These are phyloP conservation scores for Salix suchowensis DNA, from an alignment of 345 rosid genomes.

Conservation along the genomic window DNA sequence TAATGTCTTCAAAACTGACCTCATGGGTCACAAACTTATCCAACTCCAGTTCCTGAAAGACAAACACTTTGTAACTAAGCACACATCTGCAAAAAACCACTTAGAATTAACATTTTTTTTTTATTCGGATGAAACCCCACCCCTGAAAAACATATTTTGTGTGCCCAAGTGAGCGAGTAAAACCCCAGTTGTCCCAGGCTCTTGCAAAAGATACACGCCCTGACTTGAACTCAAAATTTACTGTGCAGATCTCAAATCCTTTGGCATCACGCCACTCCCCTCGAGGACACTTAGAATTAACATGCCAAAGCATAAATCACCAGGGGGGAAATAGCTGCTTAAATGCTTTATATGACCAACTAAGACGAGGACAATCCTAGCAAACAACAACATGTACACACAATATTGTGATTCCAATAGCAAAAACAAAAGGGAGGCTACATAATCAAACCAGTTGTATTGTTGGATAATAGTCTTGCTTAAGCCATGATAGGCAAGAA, in stretches of 20 bases:
- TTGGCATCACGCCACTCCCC: too few relatives aligned
- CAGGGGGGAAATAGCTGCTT: not conserved
- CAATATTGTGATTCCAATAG: not conserved
- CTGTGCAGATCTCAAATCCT: too few relatives aligned
- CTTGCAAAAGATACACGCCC: fast-evolving
- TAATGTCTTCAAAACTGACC: constrained; percentile 61
- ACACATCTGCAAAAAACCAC: not conserved
- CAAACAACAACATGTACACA: not conserved
- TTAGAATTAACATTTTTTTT: not conserved
- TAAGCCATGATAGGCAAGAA: not conserved
- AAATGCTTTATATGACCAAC: not conserved
- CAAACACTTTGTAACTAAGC: not conserved
- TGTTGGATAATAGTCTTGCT: not conserved
- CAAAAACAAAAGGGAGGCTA: not conserved
- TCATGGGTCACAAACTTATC: constrained; percentile 83
- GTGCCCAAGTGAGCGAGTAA: too few relatives aligned
- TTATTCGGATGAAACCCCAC: too few relatives aligned
- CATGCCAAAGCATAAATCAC: not conserved
- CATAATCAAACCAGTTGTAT: not conserved
- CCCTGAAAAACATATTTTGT: too few relatives aligned
- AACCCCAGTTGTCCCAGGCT: fast-evolving
- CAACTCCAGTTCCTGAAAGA: constrained; percentile 53
- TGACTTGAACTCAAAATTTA: fast-evolving
- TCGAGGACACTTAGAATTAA: too few relatives aligned
- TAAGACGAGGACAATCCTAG: not conserved